phyloP scores from a whole-genome alignment of 345 rosid genomes.

The Jatropha curcas region DNA sequence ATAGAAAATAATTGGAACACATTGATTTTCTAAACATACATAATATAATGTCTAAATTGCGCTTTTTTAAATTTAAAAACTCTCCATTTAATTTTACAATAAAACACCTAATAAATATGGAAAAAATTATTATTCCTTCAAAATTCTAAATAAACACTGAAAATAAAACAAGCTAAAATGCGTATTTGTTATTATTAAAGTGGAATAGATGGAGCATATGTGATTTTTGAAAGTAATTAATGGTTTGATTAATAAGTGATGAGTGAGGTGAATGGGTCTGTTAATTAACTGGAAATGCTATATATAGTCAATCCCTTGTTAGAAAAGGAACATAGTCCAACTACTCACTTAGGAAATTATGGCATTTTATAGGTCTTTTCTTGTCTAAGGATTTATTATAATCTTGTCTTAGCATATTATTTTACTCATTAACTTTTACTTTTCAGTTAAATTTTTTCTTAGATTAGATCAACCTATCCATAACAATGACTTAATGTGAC shows the following conservation, averaged over 20 bases:
- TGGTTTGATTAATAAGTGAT: background rate
- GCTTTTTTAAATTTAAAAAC: too few species aligned
- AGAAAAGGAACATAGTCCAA: conserved; percentile 36
- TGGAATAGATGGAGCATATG: too few species aligned
- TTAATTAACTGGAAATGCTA: background rate
- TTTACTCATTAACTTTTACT: background rate
- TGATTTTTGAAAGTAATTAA: too few species aligned
- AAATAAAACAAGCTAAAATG: too few species aligned
- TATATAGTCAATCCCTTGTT: conserved; percentile 43
- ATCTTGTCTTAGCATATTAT: background rate
- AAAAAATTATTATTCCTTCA: too few species aligned
- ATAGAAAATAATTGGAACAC: too few species aligned
- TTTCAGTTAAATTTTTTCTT: background rate
- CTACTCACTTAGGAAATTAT: conserved; percentile 26
- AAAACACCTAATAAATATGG: too few species aligned
- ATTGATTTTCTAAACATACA: background rate
- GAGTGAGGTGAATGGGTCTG: background rate
- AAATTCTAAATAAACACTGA: too few species aligned
- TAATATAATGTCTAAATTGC: too few species aligned
- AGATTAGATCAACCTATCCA: conserved; percentile 4
- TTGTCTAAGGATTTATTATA: background rate
- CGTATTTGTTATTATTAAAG: too few species aligned
- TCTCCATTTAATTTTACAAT: too few species aligned
- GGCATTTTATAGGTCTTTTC: background rate
- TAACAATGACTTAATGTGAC: background rate